phyloP scores from a whole-genome alignment of 169 alveolate genomes.

The Plasmodium cynomolgi region DNA sequence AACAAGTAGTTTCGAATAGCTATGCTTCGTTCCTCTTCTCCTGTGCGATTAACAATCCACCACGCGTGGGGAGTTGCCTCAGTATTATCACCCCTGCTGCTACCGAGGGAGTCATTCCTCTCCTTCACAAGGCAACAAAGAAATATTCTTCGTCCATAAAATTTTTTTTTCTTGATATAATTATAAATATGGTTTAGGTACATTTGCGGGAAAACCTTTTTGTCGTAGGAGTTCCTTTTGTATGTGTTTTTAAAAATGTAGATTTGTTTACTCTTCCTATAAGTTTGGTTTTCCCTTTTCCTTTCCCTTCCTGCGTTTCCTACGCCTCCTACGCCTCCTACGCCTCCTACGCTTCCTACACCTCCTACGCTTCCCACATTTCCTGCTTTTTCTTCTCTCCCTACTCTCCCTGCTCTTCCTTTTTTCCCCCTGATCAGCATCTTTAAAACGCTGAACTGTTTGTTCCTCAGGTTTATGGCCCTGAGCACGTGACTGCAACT shows the following conservation, averaged over 20 bases:
- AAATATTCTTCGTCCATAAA: conserved; percentile 12
- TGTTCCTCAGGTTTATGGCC: conserved; percentile 23
- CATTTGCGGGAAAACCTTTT: neutral
- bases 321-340: no score
- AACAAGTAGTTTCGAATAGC: neutral
- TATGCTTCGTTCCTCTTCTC: neutral
- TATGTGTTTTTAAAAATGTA: conserved; percentile 1
- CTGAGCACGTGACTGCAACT: neutral
- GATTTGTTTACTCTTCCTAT: neutral
- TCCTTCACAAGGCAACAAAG: conserved; percentile 19
- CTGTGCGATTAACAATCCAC: neutral
- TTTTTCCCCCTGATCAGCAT: neutral
- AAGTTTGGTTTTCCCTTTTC: neutral
- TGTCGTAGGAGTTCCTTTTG: neutral
- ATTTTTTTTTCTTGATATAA: conserved; percentile 12
- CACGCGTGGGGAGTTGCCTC: no score
- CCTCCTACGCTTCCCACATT: neutral
- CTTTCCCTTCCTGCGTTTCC: neutral
- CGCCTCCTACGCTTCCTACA: no score
- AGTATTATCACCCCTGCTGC: neutral
- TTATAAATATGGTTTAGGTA: conserved; percentile 41
- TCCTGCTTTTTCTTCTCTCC: neutral
- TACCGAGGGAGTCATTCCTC: neutral
- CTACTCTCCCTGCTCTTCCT: neutral
- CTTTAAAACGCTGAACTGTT: conserved; percentile 7